Percentiles rank a stretch among this genome's conserved stretches.
phyloP scores from a whole-genome alignment of 768 basidiomycete genomes.

The Sutorius australiensis region DNA sequence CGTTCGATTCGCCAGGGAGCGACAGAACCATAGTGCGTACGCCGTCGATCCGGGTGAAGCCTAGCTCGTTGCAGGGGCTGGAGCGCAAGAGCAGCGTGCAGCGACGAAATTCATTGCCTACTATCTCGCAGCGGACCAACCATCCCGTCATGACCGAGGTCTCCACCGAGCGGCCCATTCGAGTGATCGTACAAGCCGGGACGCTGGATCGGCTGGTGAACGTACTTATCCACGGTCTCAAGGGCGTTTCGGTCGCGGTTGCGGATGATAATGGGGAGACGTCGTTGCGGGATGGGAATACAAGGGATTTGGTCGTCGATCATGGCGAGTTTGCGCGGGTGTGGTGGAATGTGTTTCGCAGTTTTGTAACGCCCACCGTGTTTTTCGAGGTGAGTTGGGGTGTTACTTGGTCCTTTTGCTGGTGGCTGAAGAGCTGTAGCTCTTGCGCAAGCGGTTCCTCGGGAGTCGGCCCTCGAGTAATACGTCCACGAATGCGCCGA shows the following conservation, averaged over 20 bases:
- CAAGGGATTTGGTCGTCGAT: slow-evolving; percentile 69
- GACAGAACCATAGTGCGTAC: slow-evolving; percentile 49
- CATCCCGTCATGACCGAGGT: slow-evolving; percentile 58
- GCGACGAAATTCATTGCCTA: slow-evolving; percentile 75
- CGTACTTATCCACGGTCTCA: slow-evolving; percentile 72
- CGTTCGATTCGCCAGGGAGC: slow-evolving; percentile 38
- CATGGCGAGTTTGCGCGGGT: slow-evolving; percentile 66
- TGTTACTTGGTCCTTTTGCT: neutral
- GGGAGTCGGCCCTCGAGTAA: slow-evolving; percentile 43
- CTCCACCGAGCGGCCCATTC: slow-evolving; percentile 65
- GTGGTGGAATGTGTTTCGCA: slow-evolving; percentile 84
- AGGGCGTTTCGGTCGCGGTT: slow-evolving; percentile 73
- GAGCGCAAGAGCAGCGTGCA: slow-evolving; percentile 77
- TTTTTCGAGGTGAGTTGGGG: slow-evolving; percentile 70
- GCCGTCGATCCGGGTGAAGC: slow-evolving; percentile 77
- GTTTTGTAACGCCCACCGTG: slow-evolving; percentile 74
- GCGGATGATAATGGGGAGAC: slow-evolving; percentile 88
- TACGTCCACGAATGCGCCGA: slow-evolving; percentile 39
- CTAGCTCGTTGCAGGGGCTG: slow-evolving; percentile 60
- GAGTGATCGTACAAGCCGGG: slow-evolving; percentile 75
- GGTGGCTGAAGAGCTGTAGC: slow-evolving; percentile 37
- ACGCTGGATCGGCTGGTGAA: slow-evolving; percentile 72
- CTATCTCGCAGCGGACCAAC: slow-evolving; percentile 59
- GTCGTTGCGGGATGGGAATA: slow-evolving; percentile 69
- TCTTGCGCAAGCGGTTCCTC: slow-evolving; percentile 72